A percentile compares a stretch with the other conserved stretches of the same genome.
Conservation (phyloP, 2,329 filamentous ascomycete genomes). For the Pseudogymnoascus sp. region DNA sequence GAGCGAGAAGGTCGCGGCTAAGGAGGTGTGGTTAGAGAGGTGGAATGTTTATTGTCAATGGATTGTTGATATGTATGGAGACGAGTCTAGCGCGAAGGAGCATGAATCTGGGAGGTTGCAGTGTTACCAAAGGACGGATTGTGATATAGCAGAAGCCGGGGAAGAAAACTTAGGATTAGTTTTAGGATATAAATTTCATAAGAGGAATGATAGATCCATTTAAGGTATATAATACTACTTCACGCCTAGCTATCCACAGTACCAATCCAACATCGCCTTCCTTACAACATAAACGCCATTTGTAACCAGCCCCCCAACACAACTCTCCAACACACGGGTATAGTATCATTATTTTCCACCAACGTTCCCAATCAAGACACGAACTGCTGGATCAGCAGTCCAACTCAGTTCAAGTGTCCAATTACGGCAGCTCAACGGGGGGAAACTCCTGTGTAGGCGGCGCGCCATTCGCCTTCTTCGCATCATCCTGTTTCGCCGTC, state of each 20-base stretch:
- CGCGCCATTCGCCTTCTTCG: not conserved
- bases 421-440: not conserved
- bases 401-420: not conserved
- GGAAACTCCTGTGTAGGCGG: not conserved
- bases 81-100: not conserved
- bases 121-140: not conserved
- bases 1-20: conserved; percentile 33
- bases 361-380: not conserved
- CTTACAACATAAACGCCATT: not conserved
- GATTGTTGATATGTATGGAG: conserved; percentile 39
- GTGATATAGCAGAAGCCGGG: not conserved
- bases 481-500: not conserved
- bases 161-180: not conserved
- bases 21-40: conserved; percentile 39
- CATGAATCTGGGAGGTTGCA: not conserved
- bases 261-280: not conserved
- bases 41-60: conserved; percentile 52
- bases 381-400: not conserved
- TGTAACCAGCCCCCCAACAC: not conserved
- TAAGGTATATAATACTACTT: not conserved
- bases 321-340: not conserved
- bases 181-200: not conserved
- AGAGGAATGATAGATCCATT: not conserved
- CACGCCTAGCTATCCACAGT: not conserved
- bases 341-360: not conserved